phyloP scores from a whole-genome alignment of 495 filamentous ascomycete species.

The Aspergillus ostianus region DNA sequence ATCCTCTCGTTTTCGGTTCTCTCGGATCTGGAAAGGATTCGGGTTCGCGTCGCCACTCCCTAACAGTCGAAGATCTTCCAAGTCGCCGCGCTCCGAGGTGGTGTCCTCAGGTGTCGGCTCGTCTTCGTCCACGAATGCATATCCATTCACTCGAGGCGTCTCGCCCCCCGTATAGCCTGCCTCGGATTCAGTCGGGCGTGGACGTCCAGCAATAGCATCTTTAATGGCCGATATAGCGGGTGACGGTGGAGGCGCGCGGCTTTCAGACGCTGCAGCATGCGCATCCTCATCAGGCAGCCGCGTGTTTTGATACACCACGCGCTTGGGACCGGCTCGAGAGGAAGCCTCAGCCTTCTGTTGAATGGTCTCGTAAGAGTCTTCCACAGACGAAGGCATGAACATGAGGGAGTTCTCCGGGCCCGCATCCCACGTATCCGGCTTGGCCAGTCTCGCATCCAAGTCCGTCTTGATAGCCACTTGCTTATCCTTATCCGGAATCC shows the following conservation, averaged over 20 bases:
- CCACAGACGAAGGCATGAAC: constrained; percentile 71
- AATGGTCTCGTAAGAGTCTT: constrained; percentile 63
- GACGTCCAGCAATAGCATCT: constrained; percentile 80
- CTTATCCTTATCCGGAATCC: constrained; percentile 28
- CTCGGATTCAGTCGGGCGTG: constrained; percentile 63
- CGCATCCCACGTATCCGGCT: constrained; percentile 72
- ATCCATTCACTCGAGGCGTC: constrained; percentile 88
- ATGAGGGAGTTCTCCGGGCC: constrained; percentile 81
- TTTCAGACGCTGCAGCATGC: constrained; percentile 29
- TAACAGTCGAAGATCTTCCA: constrained; percentile 41
- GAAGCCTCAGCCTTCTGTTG: constrained; percentile 63
- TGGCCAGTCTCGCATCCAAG: constrained; percentile 69
- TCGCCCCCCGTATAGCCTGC: constrained; percentile 63
- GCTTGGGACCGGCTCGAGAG: constrained; percentile 73
- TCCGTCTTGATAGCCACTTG: constrained; percentile 52
- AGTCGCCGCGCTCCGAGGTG: constrained; percentile 10
- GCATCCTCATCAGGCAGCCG: constrained; percentile 49
- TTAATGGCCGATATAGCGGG: constrained; percentile 83
- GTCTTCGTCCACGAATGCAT: constrained; percentile 87
- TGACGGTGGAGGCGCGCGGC: constrained; percentile 55
- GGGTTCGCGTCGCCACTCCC: constrained; percentile 60
- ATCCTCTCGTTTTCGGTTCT: constrained; percentile 74
- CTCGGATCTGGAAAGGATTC: constrained; percentile 80
- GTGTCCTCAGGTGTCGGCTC: constrained; percentile 45
- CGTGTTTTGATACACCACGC: constrained; percentile 82